Conservation (phyloP, 306 rosid genomes). For the Cicer chorassanicum region DNA sequence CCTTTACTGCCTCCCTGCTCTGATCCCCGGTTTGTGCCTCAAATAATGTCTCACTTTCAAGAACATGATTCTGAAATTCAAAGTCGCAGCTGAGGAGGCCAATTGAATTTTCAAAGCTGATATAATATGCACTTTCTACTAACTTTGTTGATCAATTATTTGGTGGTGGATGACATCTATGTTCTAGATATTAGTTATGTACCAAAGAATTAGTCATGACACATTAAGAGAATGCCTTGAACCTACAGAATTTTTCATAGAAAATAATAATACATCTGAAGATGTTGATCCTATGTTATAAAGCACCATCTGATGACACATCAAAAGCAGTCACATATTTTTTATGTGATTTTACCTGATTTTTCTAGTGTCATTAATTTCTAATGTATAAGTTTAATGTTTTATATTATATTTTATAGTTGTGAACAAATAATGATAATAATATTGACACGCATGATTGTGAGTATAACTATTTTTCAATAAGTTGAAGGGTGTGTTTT, state of each 20-base stretch:
- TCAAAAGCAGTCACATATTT: conserved; percentile 10
- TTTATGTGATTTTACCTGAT: conserved; percentile 21
- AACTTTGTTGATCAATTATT: background rate
- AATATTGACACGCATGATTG: conserved; percentile 17
- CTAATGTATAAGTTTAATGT: conserved; percentile 18
- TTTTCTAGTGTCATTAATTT: conserved; percentile 10
- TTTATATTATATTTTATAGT: conserved; percentile 16
- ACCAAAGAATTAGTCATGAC: conserved; percentile 60
- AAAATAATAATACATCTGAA: conserved; percentile 56
- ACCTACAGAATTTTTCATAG: conserved; percentile 71
- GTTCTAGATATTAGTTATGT: background rate
- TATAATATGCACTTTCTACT: background rate
- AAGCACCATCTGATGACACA: conserved; percentile 39
- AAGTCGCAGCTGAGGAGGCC: conserved; percentile 37
- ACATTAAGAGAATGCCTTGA: conserved; percentile 73
- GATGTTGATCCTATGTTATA: conserved; percentile 45
- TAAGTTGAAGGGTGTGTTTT: conserved; percentile 1
- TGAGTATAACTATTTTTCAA: conserved; percentile 19
- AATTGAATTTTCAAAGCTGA: conserved; percentile 36
- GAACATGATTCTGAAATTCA: conserved; percentile 51
- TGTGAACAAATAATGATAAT: background rate
- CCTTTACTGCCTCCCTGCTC: conserved; percentile 50
- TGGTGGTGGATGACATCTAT: background rate
- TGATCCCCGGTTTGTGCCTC: conserved; percentile 44
- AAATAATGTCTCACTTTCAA: conserved; percentile 47